phyloP scores from a whole-genome alignment of 2,329 filamentous ascomycete genomes.

The Bipolaris sorokiniana region DNA sequence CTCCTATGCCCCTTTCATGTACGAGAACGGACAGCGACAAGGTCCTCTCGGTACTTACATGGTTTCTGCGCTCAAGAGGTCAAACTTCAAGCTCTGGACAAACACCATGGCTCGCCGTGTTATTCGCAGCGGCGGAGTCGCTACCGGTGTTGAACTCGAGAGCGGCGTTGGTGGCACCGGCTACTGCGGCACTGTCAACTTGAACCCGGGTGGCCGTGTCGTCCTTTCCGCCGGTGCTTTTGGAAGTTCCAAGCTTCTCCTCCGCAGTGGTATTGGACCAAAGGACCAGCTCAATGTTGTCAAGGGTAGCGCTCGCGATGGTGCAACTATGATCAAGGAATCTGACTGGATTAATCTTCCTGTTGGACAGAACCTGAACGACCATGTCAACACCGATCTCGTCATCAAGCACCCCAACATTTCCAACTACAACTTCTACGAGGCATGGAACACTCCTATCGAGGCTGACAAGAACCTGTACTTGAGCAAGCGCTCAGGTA shows the following conservation, averaged over 20 bases:
- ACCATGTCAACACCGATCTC: conserved; percentile 64
- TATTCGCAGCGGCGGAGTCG: conserved; percentile 65
- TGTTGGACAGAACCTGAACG: conserved; percentile 59
- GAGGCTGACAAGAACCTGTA: conserved; percentile 50
- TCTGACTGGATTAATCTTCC: conserved; percentile 59
- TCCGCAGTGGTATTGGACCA: conserved; percentile 73
- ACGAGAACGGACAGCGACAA: conserved; percentile 67
- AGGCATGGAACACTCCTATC: conserved; percentile 59
- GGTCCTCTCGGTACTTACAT: conserved; percentile 76
- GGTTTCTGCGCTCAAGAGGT: conserved; percentile 62
- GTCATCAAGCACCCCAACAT: conserved; percentile 60
- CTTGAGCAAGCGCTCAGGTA: conserved; percentile 60
- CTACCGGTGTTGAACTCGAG: conserved; percentile 73
- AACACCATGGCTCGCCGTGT: conserved; percentile 71
- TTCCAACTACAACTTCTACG: conserved; percentile 70
- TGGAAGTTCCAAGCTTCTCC: conserved; percentile 71
- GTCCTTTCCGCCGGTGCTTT: conserved; percentile 73
- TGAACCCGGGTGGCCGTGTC: conserved; percentile 67
- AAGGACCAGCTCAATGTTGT: conserved; percentile 55
- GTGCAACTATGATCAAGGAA: conserved; percentile 52
- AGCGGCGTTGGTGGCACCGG: conserved; percentile 62
- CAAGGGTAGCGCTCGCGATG: conserved; percentile 51
- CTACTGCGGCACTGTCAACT: conserved; percentile 64
- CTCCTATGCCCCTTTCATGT: conserved; percentile 71
- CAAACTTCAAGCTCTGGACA: conserved; percentile 71